phyloP scores from a whole-genome alignment of 768 basidiomycete species.

The Boletus rubescentipes region DNA sequence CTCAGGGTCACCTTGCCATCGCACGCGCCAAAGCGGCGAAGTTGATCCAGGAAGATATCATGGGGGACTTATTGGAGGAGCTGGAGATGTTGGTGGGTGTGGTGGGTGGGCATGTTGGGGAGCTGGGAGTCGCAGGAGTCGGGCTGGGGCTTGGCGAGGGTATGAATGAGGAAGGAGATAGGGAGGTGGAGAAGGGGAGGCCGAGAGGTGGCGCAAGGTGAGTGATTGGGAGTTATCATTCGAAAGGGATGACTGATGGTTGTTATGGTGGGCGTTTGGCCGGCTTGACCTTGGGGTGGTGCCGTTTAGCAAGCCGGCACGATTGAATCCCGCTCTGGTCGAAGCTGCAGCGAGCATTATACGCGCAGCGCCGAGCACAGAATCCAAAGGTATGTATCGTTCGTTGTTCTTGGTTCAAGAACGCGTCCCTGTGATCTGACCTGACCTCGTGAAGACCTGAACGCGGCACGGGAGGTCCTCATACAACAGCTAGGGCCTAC shows the following conservation, averaged over 20 bases:
- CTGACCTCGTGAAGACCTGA: conserved; percentile 47
- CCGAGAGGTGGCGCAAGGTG: conserved; percentile 36
- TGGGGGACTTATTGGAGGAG: conserved; percentile 60
- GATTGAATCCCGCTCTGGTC: conserved; percentile 49
- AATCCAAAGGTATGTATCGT: conserved; percentile 51
- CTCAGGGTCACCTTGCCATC: conserved; percentile 56
- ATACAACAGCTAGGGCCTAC: conserved; percentile 55
- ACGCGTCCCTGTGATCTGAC: background rate
- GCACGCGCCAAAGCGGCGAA: conserved; percentile 75
- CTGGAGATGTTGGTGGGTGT: conserved; percentile 68
- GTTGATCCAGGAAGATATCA: conserved; percentile 59
- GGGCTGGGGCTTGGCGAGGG: conserved; percentile 3
- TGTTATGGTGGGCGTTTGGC: background rate
- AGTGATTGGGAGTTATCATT: background rate
- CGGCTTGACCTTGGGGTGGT: background rate
- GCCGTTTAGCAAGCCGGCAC: conserved; percentile 29
- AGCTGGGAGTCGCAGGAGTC: conserved; percentile 41
- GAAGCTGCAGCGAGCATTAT: conserved; percentile 73
- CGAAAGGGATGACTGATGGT: conserved; percentile 1
- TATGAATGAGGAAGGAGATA: background rate
- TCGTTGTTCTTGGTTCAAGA: background rate
- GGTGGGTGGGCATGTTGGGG: conserved; percentile 55
- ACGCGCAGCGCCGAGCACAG: conserved; percentile 53
- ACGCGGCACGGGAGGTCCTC: conserved; percentile 52
- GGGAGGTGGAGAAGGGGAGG: background rate